Conservation (phyloP, 2,329 filamentous ascomycete genomes). For the Cladosporium cucumerinum region DNA sequence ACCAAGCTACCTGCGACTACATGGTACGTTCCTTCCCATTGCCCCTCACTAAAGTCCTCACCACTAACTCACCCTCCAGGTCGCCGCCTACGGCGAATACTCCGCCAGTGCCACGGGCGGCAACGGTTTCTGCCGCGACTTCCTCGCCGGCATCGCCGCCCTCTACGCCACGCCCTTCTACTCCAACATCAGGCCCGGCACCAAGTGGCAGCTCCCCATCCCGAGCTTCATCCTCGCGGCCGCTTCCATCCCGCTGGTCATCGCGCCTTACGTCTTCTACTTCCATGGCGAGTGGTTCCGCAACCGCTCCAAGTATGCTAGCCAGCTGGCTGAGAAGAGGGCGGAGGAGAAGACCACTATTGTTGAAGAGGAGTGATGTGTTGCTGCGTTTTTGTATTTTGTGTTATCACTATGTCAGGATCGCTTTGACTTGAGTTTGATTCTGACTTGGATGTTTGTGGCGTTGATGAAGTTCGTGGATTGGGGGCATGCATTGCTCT, state of each 20-base stretch:
- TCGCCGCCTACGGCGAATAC: slow-evolving; percentile 69
- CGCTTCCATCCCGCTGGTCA: slow-evolving; percentile 50
- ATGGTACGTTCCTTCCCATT: slow-evolving; percentile 68
- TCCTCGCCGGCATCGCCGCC: slow-evolving; percentile 68
- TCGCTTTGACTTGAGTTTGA: background rate
- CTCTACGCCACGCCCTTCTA: slow-evolving; percentile 60
- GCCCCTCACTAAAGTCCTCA: slow-evolving; percentile 39
- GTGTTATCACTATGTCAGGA: background rate
- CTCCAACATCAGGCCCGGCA: slow-evolving; percentile 25
- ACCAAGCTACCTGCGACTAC: slow-evolving; percentile 47
- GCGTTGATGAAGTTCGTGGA: background rate
- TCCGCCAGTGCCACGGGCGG: slow-evolving; percentile 72
- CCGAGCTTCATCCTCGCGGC: slow-evolving; percentile 54
- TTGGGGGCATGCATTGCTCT: background rate
- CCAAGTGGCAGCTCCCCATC: slow-evolving; percentile 38
- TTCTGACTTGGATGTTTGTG: background rate
- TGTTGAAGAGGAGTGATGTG: background rate
- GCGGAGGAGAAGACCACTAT: slow-evolving; percentile 23
- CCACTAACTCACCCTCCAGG: slow-evolving; percentile 51
- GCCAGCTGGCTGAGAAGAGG: slow-evolving; percentile 48
- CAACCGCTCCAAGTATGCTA: slow-evolving; percentile 31
- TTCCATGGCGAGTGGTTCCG: slow-evolving; percentile 42
- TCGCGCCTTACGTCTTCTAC: slow-evolving; percentile 56
- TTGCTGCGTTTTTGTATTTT: background rate
- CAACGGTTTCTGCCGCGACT: slow-evolving; percentile 71